Evolutionary conservation across 2,329 filamentous ascomycete species (phyloP), one percentile per base, ranked within the genome.

Genomic region (Salinomyces thailandicus): DNA sequence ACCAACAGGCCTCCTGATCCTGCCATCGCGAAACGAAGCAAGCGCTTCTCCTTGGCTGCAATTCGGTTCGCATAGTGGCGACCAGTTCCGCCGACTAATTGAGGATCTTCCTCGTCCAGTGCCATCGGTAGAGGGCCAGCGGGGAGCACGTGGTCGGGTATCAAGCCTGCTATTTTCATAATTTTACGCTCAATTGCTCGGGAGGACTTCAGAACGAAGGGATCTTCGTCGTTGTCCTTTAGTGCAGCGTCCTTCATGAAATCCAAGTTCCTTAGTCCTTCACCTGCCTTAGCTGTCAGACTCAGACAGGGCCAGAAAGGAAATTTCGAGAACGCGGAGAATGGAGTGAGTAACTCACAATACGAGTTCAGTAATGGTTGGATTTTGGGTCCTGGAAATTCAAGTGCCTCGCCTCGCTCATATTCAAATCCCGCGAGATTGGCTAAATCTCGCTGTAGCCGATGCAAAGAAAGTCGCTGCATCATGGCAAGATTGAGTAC

Each of bases 21-120:
- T 5, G 41, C 29, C 37, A 43, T 37, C 5, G 14, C 34, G 27
- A 37, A 28, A n/a, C 41, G 16, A 15, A 26, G 17, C n/a, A 39
- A 20, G n/a, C 19, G 13, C n/a, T 34, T 20, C 18, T 44, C 7
- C 11, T 18, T 16, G 8, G 29, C 7, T 19, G 31, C 27, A 8
- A 19, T 35, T 13, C 30, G 14, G 22, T 31, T 37, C 8, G 41
- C 41, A 12, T 36, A 7, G 27, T 24, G 14, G 5, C 38, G 33
- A 6, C 15, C 24, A 4, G 27, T 14, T 1, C 13, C 14, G 22
- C 30, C 16, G 13, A 8, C 17, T 4, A 30, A 26, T 16, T 14
- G 4, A 9, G 26, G 26, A 11, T 16, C 16, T 5, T 27, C 15
- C 13, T 33, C 6, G 13, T 41, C 34, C 6, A 14, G n/a, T 2